Base-by-base conservation (phyloP, 2,329 filamentous ascomycete genomes). In the Hymenotorrendiella dingleyae region DNA sequence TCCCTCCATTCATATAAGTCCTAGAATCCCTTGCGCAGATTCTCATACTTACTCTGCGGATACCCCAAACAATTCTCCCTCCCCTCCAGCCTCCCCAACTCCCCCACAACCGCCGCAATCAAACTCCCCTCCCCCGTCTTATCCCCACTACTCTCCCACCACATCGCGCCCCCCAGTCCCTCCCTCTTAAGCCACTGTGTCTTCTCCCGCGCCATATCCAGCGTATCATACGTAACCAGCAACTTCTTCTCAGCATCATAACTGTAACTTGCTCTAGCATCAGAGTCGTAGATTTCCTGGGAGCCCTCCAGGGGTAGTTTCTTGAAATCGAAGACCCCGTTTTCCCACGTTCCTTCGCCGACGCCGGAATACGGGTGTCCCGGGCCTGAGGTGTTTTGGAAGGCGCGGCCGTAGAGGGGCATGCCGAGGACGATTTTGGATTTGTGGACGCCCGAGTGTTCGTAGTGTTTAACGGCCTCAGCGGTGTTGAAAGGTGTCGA, bases 381-480 rank as follows among this genome's bases (percentile, higher is more conserved):
- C 0, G 79, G 74, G 0, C 89, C 90, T 20, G 83, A 73, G 0
- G 91, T 96, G 50, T 80, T 77, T 54, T 80, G 73, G 62, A 96
- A 97, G 0, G 86, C 80, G 26, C 89, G 84, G 1, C 91, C 91
- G 61, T 96, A 97, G 10, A 97, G 69, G 2, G 91, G 90, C 84
- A 96, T 91, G 3, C 91, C 90, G 11, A 96, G 64, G 3, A 95
- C 85, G 41, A 97, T 78, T 66, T 95, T 96, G 47, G 71, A 60
- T 0, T 80, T 61, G 0, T 73, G 59, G 0, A 96, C 80, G 6
- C 82, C 82, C 10, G 75, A 72, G 1, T 66, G 60, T 12, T 76
- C 68, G 67, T 96, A 97, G 54, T 79, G 73, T 10, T 79, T 67
- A 6, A 97, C 67, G 0, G 90, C 89, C 1, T 73, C 69, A 4